These are phyloP conservation scores for Silene uniflora DNA, from an alignment of 148 eudicot species.

Conservation along the genomic window DNA sequence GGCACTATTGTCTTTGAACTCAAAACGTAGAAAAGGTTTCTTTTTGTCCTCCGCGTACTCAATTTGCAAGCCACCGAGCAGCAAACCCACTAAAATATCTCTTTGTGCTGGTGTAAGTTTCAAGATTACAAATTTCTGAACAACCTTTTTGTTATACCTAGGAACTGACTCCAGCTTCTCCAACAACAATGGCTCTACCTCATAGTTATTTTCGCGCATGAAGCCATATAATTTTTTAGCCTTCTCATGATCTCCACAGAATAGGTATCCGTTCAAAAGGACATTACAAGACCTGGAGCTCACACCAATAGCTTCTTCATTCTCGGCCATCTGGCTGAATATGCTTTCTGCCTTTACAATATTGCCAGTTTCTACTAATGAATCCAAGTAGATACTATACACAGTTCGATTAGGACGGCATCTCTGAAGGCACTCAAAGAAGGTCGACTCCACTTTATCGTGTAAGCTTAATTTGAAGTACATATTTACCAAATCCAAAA, in stretches of 20 bases:
- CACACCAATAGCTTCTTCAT: slow-evolving; percentile 53
- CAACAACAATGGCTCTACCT: slow-evolving; percentile 50
- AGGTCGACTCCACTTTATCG: slow-evolving; percentile 63
- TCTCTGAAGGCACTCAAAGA: slow-evolving; percentile 50
- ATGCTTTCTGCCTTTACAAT: slow-evolving; percentile 66
- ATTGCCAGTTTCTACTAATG: slow-evolving; percentile 53
- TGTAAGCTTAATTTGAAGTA: slow-evolving; percentile 52
- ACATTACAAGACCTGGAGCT: slow-evolving; percentile 54
- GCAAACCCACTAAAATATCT: slow-evolving; percentile 77
- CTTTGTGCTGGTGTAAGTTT: slow-evolving; percentile 78
- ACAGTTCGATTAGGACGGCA: slow-evolving; percentile 58
- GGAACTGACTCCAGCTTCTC: slow-evolving; percentile 50
- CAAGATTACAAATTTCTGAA: slow-evolving; percentile 38
- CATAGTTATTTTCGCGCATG: slow-evolving; percentile 71
- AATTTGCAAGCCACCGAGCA: slow-evolving; percentile 70
- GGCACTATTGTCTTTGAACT: slow-evolving; percentile 47
- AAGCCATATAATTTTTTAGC: slow-evolving; percentile 57
- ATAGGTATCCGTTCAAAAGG: slow-evolving; percentile 62
- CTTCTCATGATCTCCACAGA: slow-evolving; percentile 42
- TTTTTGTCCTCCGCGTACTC: slow-evolving; percentile 42
- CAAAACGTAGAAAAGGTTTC: slow-evolving; percentile 45
- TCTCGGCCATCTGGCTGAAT: slow-evolving; percentile 67
- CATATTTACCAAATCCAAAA: slow-evolving; percentile 56
- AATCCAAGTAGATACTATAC: slow-evolving; percentile 67
- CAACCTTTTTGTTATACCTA: slow-evolving; percentile 39